Percentiles rank a stretch among this genome's conserved stretches.
Conservation (phyloP, 345 rosid genomes). For the Arabidopsis suecica region DNA sequence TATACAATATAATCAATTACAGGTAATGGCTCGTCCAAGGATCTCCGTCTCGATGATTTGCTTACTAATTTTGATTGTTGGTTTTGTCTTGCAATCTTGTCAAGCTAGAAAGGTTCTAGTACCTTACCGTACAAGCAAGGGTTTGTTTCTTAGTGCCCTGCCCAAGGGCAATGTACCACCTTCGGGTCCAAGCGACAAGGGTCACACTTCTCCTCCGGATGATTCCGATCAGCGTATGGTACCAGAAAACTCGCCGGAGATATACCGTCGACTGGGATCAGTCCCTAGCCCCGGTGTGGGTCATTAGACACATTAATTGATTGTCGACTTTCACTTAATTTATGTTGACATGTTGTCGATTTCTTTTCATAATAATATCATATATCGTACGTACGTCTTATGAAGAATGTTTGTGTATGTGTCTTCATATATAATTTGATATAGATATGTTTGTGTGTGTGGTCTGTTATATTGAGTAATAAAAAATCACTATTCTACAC, state of each 20-base stretch:
- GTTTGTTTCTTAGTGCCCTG: slow-evolving; percentile 38
- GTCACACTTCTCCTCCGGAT: slow-evolving; percentile 41
- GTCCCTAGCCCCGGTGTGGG: slow-evolving; percentile 66
- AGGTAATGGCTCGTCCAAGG: slow-evolving; percentile 37
- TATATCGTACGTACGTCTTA: slow-evolving; percentile 5
- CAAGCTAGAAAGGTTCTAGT: slow-evolving; percentile 33
- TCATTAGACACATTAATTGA: slow-evolving; percentile 38
- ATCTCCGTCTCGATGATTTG: slow-evolving; percentile 22
- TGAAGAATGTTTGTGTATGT: slow-evolving; percentile 10
- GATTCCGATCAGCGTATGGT: slow-evolving; percentile 24
- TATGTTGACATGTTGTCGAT: neutral
- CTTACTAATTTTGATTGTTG: slow-evolving; percentile 21
- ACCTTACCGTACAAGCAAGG: slow-evolving; percentile 42
- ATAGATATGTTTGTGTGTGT: slow-evolving; percentile 19
- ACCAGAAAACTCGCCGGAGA: slow-evolving; percentile 34
- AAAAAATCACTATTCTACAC: slow-evolving; percentile 8
- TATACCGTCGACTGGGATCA: slow-evolving; percentile 44
- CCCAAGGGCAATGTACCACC: slow-evolving; percentile 49
- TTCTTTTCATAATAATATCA: neutral
- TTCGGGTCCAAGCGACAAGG: slow-evolving; percentile 49
- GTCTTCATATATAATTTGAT: slow-evolving; percentile 18
- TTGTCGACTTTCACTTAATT: slow-evolving; percentile 7
- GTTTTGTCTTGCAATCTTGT: slow-evolving; percentile 34
- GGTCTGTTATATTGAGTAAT: slow-evolving; percentile 18
- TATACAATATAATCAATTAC: neutral